Percentiles rank a stretch among this genome's conserved stretches.
These are phyloP conservation scores for Fusarium sp. DNA, from an alignment of 2,329 filamentous ascomycete genomes.

Conservation along the genomic window DNA sequence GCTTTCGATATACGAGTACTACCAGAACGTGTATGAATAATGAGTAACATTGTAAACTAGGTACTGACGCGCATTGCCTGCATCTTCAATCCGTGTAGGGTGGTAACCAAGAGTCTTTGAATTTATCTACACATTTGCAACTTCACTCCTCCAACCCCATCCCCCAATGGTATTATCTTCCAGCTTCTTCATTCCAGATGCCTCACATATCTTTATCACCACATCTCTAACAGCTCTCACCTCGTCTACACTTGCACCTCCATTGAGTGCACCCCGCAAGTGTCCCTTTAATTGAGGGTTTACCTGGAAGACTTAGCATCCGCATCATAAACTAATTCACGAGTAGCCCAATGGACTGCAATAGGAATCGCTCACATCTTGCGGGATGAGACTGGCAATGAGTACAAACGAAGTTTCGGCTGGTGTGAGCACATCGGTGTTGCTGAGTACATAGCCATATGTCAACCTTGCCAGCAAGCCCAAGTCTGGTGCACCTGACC, in stretches of 20 bases:
- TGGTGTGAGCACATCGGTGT: slow-evolving; percentile 38
- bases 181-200: slow-evolving; percentile 39
- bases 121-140: slow-evolving; percentile 35
- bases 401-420: slow-evolving; percentile 42
- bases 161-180: slow-evolving; percentile 31
- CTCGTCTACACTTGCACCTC: slow-evolving; percentile 40
- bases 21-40: too few relatives aligned
- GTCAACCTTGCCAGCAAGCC: slow-evolving; percentile 40
- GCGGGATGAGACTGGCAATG: slow-evolving; percentile 43
- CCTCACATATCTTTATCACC: slow-evolving; percentile 42
- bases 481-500: slow-evolving; percentile 40
- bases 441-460: slow-evolving; percentile 43
- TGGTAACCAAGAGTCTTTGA: neutral
- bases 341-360: neutral
- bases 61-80: neutral
- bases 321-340: neutral
- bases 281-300: slow-evolving; percentile 44
- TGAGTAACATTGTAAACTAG: too few relatives aligned
- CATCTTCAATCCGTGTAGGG: neutral
- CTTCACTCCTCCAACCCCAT: slow-evolving; percentile 44
- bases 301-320: slow-evolving; percentile 28
- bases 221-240: slow-evolving; percentile 41
- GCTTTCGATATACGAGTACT: too few relatives aligned
- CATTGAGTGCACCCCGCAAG: slow-evolving; percentile 40
- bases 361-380: slow-evolving; percentile 35